Evolutionary conservation across 495 filamentous ascomycete genomes (phyloP).

Genomic region (Pyronema omphalodes): DNA sequence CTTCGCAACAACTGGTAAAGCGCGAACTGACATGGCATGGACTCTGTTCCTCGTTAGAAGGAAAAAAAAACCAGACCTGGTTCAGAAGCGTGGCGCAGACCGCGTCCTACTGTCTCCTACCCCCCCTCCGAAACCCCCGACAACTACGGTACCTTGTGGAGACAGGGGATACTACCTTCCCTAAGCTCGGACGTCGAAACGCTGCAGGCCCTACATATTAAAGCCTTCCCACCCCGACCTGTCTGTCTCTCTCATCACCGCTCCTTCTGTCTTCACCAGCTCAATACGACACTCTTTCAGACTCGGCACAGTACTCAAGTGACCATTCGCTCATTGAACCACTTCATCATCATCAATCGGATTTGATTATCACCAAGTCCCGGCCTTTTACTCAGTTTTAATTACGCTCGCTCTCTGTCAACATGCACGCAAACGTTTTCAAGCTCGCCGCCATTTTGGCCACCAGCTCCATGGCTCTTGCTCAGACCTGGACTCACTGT

Average conservation of each 20-base stretch:
- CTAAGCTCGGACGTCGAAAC: not conserved
- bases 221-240: not conserved
- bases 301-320: not conserved
- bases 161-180: not conserved
- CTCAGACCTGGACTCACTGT: conserved; percentile 60
- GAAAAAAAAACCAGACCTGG: not conserved
- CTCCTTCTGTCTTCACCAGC: not conserved
- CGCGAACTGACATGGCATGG: not conserved
- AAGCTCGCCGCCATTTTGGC: not conserved
- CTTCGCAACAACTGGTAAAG: not conserved
- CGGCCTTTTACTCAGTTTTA: not conserved
- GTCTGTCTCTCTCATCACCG: not conserved
- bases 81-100: conserved; percentile 1
- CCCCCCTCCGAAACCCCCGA: not conserved
- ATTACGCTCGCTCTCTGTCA: conserved; percentile 15
- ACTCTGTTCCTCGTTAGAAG: not conserved
- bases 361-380: not conserved
- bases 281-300: not conserved
- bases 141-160: not conserved
- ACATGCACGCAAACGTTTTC: not conserved
- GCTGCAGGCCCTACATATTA: not conserved
- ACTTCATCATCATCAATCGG: not conserved
- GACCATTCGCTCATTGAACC: not conserved
- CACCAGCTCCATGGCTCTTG: conserved; percentile 29
- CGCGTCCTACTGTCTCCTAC: not conserved